phyloP scores from a whole-genome alignment of 805 yeast genomes.

The Ogataea trehalophila region DNA sequence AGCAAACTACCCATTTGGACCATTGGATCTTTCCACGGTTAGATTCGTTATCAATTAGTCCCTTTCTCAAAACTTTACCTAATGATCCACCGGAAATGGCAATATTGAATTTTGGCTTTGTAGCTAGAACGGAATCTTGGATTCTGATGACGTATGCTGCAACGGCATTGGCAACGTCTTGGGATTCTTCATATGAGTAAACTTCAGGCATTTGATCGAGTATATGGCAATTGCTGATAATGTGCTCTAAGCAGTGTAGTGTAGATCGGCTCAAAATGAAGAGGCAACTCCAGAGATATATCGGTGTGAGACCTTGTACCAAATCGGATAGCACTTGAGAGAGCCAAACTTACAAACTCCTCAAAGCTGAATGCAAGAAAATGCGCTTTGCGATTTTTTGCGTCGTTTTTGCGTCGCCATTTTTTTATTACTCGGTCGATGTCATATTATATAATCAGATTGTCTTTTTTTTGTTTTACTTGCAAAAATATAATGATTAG shows the following conservation, averaged over 20 bases:
- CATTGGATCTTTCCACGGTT: slow-evolving; percentile 48
- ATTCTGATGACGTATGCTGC: slow-evolving; percentile 56
- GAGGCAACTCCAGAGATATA: too few species aligned
- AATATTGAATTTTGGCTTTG: slow-evolving; percentile 48
- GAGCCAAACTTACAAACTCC: too few species aligned
- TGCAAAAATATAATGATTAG: neutral
- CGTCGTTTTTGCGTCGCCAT: too few species aligned
- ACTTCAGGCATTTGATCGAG: slow-evolving; percentile 29
- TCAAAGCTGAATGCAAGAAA: too few species aligned
- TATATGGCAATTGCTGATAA: too few species aligned
- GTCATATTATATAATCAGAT: neutral
- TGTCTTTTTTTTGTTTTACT: neutral
- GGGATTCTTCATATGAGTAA: slow-evolving; percentile 48
- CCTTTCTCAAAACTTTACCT: slow-evolving; percentile 64
- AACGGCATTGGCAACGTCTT: slow-evolving; percentile 59
- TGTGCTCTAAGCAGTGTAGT: too few species aligned
- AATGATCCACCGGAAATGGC: slow-evolving; percentile 93
- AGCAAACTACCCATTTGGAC: slow-evolving; percentile 75
- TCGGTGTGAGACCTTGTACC: too few species aligned
- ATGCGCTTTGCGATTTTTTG: too few species aligned
- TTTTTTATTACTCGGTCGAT: neutral
- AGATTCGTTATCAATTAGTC: slow-evolving; percentile 54
- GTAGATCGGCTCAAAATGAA: too few species aligned
- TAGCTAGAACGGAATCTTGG: slow-evolving; percentile 56
- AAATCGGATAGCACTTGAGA: too few species aligned